Evolutionary conservation across 2,329 filamentous ascomycete species (phyloP), one percentile per base, ranked within the genome.

Genomic region (Verticillium zaregamsianum): DNA sequence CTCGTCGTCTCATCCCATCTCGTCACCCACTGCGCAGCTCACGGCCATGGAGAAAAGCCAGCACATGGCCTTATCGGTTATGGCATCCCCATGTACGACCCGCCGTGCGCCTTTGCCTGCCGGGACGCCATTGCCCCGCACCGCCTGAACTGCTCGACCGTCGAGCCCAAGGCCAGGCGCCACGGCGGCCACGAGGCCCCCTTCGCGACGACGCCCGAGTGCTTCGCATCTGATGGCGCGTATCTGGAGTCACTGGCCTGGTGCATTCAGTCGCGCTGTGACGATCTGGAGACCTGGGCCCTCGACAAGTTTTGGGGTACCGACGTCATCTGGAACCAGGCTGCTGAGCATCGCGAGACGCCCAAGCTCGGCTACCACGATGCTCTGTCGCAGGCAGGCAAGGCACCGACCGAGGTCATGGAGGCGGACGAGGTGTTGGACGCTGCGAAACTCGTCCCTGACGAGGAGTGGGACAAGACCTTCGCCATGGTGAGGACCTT

Each of bases 21-120:
- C 28, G 17, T 31, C 20, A 20, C 17, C 17, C n/a, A 52, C 4
- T 12, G 17, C 11, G 12, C 20, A 3, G 57, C 57, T 11, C 57
- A 58, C 25, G 57, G 57, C 25, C 14, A 39, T 28, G 57, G 37
- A 12, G n/a, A 45, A 5, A 28, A 28, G 25, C n/a, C 57, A 14
- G 37, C 33, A 20, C 57, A 23, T 20, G 64, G 64, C 20, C 61
- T 66, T 32, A 64, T 66, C 49, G 64, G 64, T 25, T 62, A 59
- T 56, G 63, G 61, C 60, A 60, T 62, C 32, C 58, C 12, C 2
- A 59, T 65, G 28, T 65, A 65, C 56, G 39, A 57, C 17, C 71
- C 72, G 4, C 64, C 66, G 14, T 74, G 73, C 55, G 69, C 72
- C 14, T 73, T 68, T 55, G 66, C 68, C 15, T 73, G 72, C 56